Base-by-base conservation (phyloP, 2,329 filamentous ascomycete species). In the Cadophora sp. region DNA sequence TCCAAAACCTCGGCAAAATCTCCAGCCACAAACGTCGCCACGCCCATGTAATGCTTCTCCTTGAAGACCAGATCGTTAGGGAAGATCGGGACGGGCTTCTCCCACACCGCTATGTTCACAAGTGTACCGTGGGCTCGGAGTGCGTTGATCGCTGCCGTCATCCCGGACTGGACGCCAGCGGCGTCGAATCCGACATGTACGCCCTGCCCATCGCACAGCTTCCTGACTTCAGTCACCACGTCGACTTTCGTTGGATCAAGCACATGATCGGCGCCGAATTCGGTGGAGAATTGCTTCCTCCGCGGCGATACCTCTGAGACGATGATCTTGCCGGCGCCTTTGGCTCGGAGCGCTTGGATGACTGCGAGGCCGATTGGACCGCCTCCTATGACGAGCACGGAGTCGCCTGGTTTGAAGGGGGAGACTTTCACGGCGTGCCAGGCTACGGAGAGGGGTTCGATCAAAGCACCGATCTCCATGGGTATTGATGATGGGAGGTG, bases 1-100 rank as follows among this genome's bases (percentile, higher is more conserved):
- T 82, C 75, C 65, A 90, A 85, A 3, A 89, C 86, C 16, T 82
- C 82, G 43, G 81, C 76, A 64, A 89, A 88, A 65, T 89, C 86
- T 1, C 81, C 81, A n/a, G 81, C 77, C 50, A 80, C 78, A 73
- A 84, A 86, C 0, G 83, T 85, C 30, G 83, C 83, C 43, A 85
- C 80, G 41, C 83, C 83, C 74, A 84, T 78, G 66, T 84, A 86
- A n/a, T 74, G 81, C 62, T 81, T 77, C 75, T 86, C 84, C 66
- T 83, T 80, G 77, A 86, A 85, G 4, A 83, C 80, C 43, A 86
- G 76, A 65, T 83, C 80, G 64, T 85, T 86, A 4, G 83, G 82
- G 41, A 78, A 76, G 50, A 86, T 79, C 0, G 78, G 79, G 55
- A 80, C 81, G n/a, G 80, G 75, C 73, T 85, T 84, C 75, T 85